A percentile compares a stretch with the other conserved stretches of the same genome.
phyloP scores from a whole-genome alignment of 805 yeast species.

The Saturnispora zaruensis region DNA sequence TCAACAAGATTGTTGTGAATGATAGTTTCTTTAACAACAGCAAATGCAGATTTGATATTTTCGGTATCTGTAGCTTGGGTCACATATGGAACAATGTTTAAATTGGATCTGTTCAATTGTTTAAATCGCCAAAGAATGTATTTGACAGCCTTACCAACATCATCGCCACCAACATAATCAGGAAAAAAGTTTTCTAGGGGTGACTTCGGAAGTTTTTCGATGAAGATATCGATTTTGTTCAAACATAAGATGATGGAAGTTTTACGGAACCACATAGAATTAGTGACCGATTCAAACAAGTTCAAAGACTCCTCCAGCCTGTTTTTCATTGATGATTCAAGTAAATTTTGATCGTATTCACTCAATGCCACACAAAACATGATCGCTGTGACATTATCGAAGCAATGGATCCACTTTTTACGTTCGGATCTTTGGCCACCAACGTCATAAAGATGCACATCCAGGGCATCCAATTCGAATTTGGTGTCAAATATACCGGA shows the following conservation, averaged over 20 bases:
- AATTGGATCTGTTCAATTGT: slow-evolving; percentile 72
- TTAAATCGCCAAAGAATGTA: slow-evolving; percentile 87
- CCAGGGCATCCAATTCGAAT: slow-evolving; percentile 63
- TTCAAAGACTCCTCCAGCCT: slow-evolving; percentile 75
- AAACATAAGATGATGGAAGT: slow-evolving; percentile 80
- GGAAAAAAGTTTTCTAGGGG: slow-evolving; percentile 82
- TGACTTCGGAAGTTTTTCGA: slow-evolving; percentile 71
- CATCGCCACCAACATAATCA: slow-evolving; percentile 85
- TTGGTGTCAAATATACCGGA: slow-evolving; percentile 83
- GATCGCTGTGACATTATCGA: slow-evolving; percentile 82
- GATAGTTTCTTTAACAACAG: slow-evolving; percentile 50
- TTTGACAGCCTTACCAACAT: slow-evolving; percentile 83
- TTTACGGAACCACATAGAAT: slow-evolving; percentile 86
- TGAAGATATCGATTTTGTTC: slow-evolving; percentile 85
- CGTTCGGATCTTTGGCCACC: slow-evolving; percentile 97
- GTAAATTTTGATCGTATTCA: slow-evolving; percentile 80
- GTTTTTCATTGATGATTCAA: slow-evolving; percentile 70
- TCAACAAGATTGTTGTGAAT: slow-evolving; percentile 48
- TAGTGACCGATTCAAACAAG: slow-evolving; percentile 82
- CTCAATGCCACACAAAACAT: slow-evolving; percentile 87
- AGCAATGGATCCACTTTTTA: slow-evolving; percentile 95
- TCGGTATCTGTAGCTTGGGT: slow-evolving; percentile 94
- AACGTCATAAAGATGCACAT: slow-evolving; percentile 68
- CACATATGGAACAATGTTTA: slow-evolving; percentile 80
- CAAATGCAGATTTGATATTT: slow-evolving; percentile 71